Base-by-base conservation (phyloP, 495 filamentous ascomycete genomes). In the Pseudotulostoma volvatum region DNA sequence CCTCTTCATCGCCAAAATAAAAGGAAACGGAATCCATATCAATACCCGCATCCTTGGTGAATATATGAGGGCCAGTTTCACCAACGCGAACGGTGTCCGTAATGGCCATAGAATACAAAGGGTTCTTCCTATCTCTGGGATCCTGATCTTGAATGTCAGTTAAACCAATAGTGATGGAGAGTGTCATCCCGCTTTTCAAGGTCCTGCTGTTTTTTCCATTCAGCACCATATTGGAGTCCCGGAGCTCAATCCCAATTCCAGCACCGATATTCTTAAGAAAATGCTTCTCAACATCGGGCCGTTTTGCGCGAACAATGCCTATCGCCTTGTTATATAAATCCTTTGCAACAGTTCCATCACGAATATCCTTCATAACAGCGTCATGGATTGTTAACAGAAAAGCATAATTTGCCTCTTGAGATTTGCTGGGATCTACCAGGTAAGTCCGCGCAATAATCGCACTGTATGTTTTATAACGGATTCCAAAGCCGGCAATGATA, bases 111-210 rank as follows among this genome's bases (percentile, higher is more conserved):
- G 86, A 88, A 48, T 96, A 99, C 4, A 67, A 69, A 42, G 81
- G 80, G 54, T 79, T 86, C 50, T 81, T 81, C 63, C 84, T 83
- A 46, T 90, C 84, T 54, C 86, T 82, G 0, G 83, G 70, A 14
- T 76, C 73, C 7, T 76, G 68, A 46, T 97, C 92, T 51, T 82
- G 71, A 15, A 99, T 66, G 52, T 95, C 87, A 38, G 67, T 78
- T 56, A 99, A 79, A 1, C 90, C 86, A 30, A 87, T 79, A 7
- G 78, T 84, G 44, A 99, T 69, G 49, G 76, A 79, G 31, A 99
- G 68, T 3, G 92, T 96, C 90, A 96, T 99, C 45, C 92, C 92
- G 53, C 94, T 92, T 53, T 84, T 90, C 36, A 99, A 56, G 18
- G 74, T 68, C 9, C 86, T 68, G 17, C 64, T 73, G 53, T 82